Conservation (phyloP, 345 rosid genomes). For the Populus tremula region DNA sequence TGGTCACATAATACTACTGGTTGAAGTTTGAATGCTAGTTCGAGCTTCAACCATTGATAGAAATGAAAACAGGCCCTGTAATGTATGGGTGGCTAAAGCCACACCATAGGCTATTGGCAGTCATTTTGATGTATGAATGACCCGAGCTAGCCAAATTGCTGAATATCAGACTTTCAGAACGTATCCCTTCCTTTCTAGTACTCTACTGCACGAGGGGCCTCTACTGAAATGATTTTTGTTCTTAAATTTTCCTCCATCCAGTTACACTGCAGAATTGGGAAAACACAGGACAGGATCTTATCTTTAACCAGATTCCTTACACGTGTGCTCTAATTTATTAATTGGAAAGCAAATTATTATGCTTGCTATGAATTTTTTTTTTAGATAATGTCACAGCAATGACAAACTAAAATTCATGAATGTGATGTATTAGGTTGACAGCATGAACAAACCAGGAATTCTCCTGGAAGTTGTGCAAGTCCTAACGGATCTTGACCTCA, state of each 20-base stretch:
- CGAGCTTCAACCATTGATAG: neutral
- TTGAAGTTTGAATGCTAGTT: neutral
- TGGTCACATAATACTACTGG: neutral
- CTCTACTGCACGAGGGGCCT: neutral
- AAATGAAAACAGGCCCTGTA: neutral
- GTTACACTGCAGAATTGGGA: too few relatives aligned
- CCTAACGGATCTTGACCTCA: slow-evolving; percentile 79
- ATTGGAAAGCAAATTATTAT: neutral
- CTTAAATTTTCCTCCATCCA: neutral
- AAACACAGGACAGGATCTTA: neutral
- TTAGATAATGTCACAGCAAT: too few relatives aligned
- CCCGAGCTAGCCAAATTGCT: neutral
- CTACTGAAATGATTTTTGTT: neutral
- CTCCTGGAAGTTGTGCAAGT: slow-evolving; percentile 90
- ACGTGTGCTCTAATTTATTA: neutral
- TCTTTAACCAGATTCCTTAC: neutral
- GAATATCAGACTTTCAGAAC: too few relatives aligned
- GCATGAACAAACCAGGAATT: slow-evolving; percentile 93
- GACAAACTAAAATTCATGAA: neutral
- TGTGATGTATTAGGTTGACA: slow-evolving; percentile 58
- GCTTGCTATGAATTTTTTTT: neutral
- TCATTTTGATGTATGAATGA: neutral
- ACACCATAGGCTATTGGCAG: neutral
- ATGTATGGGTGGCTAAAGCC: neutral
- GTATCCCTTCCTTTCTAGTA: neutral